Percentiles rank a stretch among this genome's conserved stretches.
Evolutionary conservation across 2,329 filamentous ascomycete genomes (phyloP).

Genomic region (Paecilomyces dactylethromorphus): DNA sequence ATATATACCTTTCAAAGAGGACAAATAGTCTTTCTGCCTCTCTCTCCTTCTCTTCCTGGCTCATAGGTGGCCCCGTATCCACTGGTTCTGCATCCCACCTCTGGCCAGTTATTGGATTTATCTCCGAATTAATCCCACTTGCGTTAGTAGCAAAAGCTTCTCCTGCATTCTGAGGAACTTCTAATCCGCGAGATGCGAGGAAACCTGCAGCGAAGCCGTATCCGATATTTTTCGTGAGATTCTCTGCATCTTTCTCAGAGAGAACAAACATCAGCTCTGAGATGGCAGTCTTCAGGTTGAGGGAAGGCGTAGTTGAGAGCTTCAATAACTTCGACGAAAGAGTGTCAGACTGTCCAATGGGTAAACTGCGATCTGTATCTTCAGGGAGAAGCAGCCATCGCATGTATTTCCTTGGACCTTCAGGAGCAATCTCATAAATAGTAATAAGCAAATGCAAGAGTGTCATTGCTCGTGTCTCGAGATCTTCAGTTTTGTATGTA

Average conservation of each 20-base stretch:
- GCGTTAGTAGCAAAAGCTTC: slow-evolving; percentile 43
- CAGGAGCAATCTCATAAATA: slow-evolving; percentile 63
- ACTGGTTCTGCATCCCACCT: slow-evolving; percentile 61
- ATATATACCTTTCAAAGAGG: slow-evolving; percentile 69
- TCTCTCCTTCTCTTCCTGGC: slow-evolving; percentile 80
- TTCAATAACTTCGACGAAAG: slow-evolving; percentile 71
- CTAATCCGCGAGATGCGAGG: slow-evolving; percentile 75
- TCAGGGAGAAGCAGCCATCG: slow-evolving; percentile 66
- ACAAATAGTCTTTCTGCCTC: slow-evolving; percentile 89
- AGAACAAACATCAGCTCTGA: slow-evolving; percentile 80
- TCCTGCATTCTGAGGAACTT: slow-evolving; percentile 61
- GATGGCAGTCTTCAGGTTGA: slow-evolving; percentile 67
- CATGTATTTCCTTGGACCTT: slow-evolving; percentile 56
- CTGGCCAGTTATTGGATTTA: slow-evolving; percentile 88
- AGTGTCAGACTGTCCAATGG: slow-evolving; percentile 68
- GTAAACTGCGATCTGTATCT: slow-evolving; percentile 65
- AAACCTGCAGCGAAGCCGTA: slow-evolving; percentile 93
- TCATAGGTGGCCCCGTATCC: slow-evolving; percentile 66
- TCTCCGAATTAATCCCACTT: slow-evolving; percentile 18
- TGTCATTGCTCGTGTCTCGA: slow-evolving; percentile 66
- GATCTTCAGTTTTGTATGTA: slow-evolving; percentile 58
- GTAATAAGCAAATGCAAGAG: slow-evolving; percentile 67
- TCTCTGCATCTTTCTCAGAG: slow-evolving; percentile 70
- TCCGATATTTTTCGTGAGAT: slow-evolving; percentile 84
- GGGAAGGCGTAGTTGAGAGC: slow-evolving; percentile 68